A percentile compares a stretch with the other conserved stretches of the same genome.
Conservation (phyloP, 1,284 basidiomycete species). For the Cutaneotrichosporon daszewskae region DNA sequence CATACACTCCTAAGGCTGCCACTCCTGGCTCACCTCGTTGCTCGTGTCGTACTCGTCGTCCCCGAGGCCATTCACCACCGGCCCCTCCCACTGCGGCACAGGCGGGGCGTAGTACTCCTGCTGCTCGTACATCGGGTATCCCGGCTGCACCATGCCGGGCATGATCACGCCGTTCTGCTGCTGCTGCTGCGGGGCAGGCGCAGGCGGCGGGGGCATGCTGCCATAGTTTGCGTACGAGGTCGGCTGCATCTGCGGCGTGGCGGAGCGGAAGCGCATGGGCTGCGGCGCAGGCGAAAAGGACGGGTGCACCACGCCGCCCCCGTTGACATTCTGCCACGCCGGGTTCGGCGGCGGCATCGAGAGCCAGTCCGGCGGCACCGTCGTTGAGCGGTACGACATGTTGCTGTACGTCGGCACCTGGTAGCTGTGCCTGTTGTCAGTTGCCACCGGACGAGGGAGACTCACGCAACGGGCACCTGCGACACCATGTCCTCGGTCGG, state of each 20-base stretch:
- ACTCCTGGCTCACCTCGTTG: neutral
- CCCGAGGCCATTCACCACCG: slow-evolving; percentile 1
- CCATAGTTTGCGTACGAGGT: slow-evolving; percentile 12
- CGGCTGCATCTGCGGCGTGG: slow-evolving; percentile 14
- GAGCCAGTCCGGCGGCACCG: slow-evolving; percentile 21
- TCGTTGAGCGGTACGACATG: slow-evolving; percentile 19
- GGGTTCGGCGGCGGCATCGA: slow-evolving; percentile 18
- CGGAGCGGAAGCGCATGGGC: slow-evolving; percentile 19
- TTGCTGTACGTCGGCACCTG: slow-evolving; percentile 5
- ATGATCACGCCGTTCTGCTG: no score
- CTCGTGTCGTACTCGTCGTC: slow-evolving; percentile 2
- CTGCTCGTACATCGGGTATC: neutral
- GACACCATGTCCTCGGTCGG: slow-evolving; percentile 12
- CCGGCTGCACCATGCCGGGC: no score
- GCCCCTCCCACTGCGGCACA: neutral
- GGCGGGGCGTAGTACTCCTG: neutral
- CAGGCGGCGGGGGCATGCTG: slow-evolving; percentile 17
- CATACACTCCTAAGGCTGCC: no score
- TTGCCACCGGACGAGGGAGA: neutral
- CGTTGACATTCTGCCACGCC: slow-evolving; percentile 1
- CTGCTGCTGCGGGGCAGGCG: slow-evolving; percentile 2
- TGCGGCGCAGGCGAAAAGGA: slow-evolving; percentile 14
- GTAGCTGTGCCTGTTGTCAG: slow-evolving; percentile 6
- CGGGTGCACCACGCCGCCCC: slow-evolving; percentile 1
- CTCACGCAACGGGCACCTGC: slow-evolving; percentile 11